A percentile compares a stretch with the other conserved stretches of the same genome.
These are phyloP conservation scores for Boechera retrofracta DNA, from an alignment of 345 rosid genomes.

Conservation along the genomic window DNA sequence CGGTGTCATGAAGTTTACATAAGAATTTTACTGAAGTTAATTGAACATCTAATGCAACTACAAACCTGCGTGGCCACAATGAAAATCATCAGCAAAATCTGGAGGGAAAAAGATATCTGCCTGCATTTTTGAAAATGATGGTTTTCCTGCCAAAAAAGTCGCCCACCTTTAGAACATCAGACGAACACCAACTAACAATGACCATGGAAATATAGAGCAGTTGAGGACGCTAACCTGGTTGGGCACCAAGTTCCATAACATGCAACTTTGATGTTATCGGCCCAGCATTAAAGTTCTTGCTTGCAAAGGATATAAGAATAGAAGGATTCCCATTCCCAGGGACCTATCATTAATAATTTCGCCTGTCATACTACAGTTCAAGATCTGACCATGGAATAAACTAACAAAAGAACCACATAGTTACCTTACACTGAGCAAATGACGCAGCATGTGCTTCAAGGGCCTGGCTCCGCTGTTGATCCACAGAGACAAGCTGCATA, in stretches of 20 bases:
- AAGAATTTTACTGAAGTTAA: conserved; percentile 28
- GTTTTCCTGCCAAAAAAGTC: conserved; percentile 66
- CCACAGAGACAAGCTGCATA: no score
- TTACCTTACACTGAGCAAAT: conserved; percentile 64
- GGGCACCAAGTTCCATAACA: conserved; percentile 98
- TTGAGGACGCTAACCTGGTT: conserved; percentile 67
- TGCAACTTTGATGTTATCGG: conserved; percentile 93
- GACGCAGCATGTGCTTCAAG: no score
- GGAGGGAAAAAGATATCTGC: conserved; percentile 99
- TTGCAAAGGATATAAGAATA: conserved; percentile 86
- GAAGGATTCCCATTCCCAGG: conserved; percentile 98
- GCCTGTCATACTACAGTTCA: conserved; percentile 31
- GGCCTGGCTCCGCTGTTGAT: no score
- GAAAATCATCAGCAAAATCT: conserved; percentile 98
- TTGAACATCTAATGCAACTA: conserved; percentile 27
- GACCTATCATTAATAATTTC: conserved; percentile 50
- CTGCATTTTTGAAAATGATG: conserved; percentile 92
- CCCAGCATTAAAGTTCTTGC: conserved; percentile 90
- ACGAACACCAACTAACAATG: conserved; percentile 9
- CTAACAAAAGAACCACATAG: conserved; percentile 6
- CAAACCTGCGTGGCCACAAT: conserved; percentile 97
- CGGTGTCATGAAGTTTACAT: conserved; percentile 26
- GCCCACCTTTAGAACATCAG: conserved; percentile 17
- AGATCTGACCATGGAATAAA: conserved; percentile 24
- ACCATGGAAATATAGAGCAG: conserved; percentile 15